Percentiles rank a stretch among this genome's conserved stretches.
phyloP scores from a whole-genome alignment of 2,329 filamentous ascomycete genomes.

The Penicillium crustosum region DNA sequence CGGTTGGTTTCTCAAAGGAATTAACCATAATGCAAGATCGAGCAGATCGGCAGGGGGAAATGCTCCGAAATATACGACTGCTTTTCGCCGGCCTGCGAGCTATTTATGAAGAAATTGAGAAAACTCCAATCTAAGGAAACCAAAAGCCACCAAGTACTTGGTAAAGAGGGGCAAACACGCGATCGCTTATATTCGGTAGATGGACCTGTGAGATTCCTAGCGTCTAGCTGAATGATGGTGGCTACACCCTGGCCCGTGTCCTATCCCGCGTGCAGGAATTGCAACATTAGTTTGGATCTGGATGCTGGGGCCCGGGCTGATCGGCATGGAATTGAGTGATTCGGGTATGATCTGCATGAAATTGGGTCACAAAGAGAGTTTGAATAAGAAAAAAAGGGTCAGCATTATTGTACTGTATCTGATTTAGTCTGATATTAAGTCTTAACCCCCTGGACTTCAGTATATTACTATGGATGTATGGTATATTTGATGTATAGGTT shows the following conservation, averaged over 20 bases:
- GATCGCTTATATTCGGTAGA: conserved; percentile 9
- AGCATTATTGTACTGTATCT: background rate
- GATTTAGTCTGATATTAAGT: background rate
- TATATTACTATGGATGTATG: no score
- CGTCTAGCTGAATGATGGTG: conserved; percentile 1
- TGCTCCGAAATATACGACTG: background rate
- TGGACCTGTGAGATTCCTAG: background rate
- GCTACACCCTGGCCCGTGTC: background rate
- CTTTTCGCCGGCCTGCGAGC: background rate
- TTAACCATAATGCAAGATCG: conserved; percentile 11
- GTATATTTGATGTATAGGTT: no score
- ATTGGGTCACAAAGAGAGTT: background rate
- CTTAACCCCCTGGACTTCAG: background rate
- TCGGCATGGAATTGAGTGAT: background rate
- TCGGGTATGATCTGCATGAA: background rate
- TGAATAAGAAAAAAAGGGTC: background rate
- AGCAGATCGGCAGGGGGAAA: background rate
- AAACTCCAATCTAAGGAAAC: background rate
- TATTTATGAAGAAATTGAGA: background rate
- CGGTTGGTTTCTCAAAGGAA: conserved; percentile 12
- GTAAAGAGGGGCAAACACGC: conserved; percentile 7
- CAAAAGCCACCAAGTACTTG: background rate
- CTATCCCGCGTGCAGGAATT: background rate
- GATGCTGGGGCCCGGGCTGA: conserved; percentile 4
- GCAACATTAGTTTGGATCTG: conserved; percentile 12